Evolutionary conservation across 1,284 basidiomycete species (phyloP), one percentile per base, ranked within the genome.

Genomic region (Phellopilus nigrolimitatus): DNA sequence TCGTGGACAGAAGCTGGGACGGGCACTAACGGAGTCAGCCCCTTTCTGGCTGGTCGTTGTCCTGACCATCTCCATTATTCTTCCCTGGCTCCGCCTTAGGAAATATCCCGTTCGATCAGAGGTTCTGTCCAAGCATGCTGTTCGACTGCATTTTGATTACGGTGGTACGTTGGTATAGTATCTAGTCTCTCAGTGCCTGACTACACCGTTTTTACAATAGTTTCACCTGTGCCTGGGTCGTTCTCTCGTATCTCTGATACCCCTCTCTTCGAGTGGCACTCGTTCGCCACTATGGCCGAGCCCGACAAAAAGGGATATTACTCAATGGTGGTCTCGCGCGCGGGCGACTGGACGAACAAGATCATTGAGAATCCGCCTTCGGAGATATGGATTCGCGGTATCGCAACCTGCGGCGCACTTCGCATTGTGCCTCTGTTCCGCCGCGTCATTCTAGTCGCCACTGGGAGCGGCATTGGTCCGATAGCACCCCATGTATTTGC

Each of bases 271-370:
- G 67, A 69, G 54, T 69, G 68, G 68, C 68, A 70, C 56, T 65
- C 66, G 2, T 70, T 69, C 44, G 60, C 60, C 1, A 58, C 59
- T 12, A 54, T 61, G 22, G 39, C 47, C 12, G 55, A 47, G 28
- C 47, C 50, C 4, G 36, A 46, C 19, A 43, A 43, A 2, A 15
- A 39, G 10, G 44, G 50, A 15, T 43, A 45, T 10, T 68, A 63
- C 57, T 66, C 63, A 48, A 57, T 69, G 25, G 64, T 70, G 9
- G 64, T 69, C 7, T 67, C 66, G n/a, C 67, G 67, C 39, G 68
- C 69, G 1, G 69, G 69, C 21, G 68, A 71, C 49, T 70, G 69
- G 69, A 71, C 69, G 0, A 62, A 55, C 44, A 60, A 63, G 34
- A 45, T 55, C 15, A 71, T 71, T 51, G 54, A 31, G 19, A 62